Conservation (phyloP, 306 rosid genomes). For the Vicia villosa region DNA sequence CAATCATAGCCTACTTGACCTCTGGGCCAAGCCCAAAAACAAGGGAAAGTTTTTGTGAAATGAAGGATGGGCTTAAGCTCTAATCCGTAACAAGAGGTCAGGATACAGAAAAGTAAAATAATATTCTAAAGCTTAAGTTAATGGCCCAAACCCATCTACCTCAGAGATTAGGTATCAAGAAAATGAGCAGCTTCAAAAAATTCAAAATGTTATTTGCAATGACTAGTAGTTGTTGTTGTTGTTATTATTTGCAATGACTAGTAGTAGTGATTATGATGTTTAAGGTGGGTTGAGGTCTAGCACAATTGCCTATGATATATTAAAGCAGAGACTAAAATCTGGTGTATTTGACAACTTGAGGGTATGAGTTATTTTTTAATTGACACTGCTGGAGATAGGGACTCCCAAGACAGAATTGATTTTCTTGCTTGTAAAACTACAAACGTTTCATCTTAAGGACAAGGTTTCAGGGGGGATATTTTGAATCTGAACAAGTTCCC, state of each 20-base stretch:
- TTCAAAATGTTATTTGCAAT: neutral
- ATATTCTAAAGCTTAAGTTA: neutral
- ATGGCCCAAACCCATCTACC: neutral
- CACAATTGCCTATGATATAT: neutral
- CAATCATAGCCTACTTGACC: neutral
- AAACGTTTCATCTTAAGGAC: neutral
- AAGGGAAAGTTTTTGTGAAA: neutral
- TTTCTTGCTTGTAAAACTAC: no score
- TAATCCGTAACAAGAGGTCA: neutral
- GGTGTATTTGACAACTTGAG: neutral
- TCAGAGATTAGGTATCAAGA: neutral
- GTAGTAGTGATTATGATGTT: neutral
- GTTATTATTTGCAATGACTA: neutral
- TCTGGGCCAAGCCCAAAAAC: neutral
- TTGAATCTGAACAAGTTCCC: neutral
- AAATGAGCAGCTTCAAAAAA: neutral
- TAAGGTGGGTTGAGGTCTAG: neutral
- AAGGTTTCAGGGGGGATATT: neutral
- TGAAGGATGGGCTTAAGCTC: neutral
- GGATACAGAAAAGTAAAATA: neutral
- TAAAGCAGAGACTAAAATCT: neutral
- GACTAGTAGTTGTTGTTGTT: no score
- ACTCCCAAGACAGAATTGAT: no score
- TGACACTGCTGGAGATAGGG: neutral
- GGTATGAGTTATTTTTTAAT: neutral